Evolutionary conservation across 257 asterid genomes (phyloP).

Genomic region (Salvia miltiorrhiza): DNA sequence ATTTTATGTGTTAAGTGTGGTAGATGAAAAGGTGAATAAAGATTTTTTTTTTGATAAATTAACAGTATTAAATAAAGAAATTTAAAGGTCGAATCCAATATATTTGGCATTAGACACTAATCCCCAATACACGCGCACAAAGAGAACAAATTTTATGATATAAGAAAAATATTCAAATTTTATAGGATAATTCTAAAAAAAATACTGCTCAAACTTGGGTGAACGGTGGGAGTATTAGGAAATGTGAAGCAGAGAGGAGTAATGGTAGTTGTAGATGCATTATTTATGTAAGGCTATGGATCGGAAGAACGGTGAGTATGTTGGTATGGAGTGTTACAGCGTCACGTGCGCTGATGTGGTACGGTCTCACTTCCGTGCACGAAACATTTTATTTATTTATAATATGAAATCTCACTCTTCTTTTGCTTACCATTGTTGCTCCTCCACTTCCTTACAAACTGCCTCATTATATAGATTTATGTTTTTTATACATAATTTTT

Average conservation of each 20-base stretch:
- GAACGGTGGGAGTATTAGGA: too few relatives aligned
- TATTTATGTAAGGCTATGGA: not conserved
- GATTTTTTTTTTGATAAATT: too few relatives aligned
- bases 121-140: too few relatives aligned
- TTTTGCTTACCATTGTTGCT: not conserved
- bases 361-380: slow-evolving; percentile 2
- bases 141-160: too few relatives aligned
- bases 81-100: too few relatives aligned
- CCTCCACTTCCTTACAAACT: not conserved
- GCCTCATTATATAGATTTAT: not conserved
- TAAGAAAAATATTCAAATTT: not conserved
- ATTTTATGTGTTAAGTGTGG: too few relatives aligned
- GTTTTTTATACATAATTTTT: too few relatives aligned
- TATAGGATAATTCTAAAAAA: not conserved
- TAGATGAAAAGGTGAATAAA: too few relatives aligned
- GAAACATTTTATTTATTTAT: not conserved
- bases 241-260: not conserved
- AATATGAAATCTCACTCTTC: not conserved
- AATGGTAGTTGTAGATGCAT: not conserved
- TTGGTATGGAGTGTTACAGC: not conserved
- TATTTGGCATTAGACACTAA: too few relatives aligned
- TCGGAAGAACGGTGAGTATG: not conserved
- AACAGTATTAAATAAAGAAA: too few relatives aligned
- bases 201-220: not conserved
- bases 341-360: not conserved